A percentile compares a stretch with the other conserved stretches of the same genome.
Conservation (phyloP, 2,329 filamentous ascomycete genomes). For the Sodiomyces alkalinus region DNA sequence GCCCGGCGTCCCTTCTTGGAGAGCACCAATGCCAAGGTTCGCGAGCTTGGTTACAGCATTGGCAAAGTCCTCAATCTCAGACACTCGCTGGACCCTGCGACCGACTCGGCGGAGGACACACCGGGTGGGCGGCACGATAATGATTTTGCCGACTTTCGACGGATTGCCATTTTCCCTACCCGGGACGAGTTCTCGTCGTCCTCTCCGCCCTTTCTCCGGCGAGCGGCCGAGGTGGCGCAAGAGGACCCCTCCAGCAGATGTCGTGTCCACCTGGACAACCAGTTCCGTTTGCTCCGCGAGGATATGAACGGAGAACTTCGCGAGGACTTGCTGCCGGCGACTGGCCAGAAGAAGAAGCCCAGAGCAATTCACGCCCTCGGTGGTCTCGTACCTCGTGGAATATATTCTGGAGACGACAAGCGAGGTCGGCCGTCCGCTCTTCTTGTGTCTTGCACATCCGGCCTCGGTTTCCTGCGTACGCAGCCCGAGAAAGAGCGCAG, state of each 20-base stretch:
- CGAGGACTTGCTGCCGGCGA: slow-evolving; percentile 39
- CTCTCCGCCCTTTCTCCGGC: slow-evolving; percentile 38
- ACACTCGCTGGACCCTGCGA: slow-evolving; percentile 6
- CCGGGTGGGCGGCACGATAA: slow-evolving; percentile 63
- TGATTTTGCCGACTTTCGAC: slow-evolving; percentile 44
- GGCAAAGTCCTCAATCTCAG: slow-evolving; percentile 20
- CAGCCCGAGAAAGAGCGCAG: slow-evolving; percentile 18
- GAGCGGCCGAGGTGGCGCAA: slow-evolving; percentile 31
- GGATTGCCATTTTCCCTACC: slow-evolving; percentile 51
- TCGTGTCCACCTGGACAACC: slow-evolving; percentile 46
- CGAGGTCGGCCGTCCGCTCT: slow-evolving; percentile 20
- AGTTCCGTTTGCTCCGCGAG: slow-evolving; percentile 56
- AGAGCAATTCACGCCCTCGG: slow-evolving; percentile 21
- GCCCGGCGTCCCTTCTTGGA: slow-evolving; percentile 11
- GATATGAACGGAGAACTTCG: slow-evolving; percentile 55
- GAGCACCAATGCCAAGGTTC: slow-evolving; percentile 10
- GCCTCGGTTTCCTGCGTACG: slow-evolving; percentile 26
- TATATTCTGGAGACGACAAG: slow-evolving; percentile 19
- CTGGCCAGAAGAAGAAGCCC: slow-evolving; percentile 29
- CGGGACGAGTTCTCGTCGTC: slow-evolving; percentile 44
- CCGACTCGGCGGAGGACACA: slow-evolving; percentile 5
- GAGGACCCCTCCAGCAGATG: slow-evolving; percentile 20
- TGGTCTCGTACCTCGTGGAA: slow-evolving; percentile 18
- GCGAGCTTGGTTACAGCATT: slow-evolving; percentile 19
- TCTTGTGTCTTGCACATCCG: slow-evolving; percentile 22